Conservation (phyloP, 768 basidiomycete species). For the Lactifluus subvellereus region DNA sequence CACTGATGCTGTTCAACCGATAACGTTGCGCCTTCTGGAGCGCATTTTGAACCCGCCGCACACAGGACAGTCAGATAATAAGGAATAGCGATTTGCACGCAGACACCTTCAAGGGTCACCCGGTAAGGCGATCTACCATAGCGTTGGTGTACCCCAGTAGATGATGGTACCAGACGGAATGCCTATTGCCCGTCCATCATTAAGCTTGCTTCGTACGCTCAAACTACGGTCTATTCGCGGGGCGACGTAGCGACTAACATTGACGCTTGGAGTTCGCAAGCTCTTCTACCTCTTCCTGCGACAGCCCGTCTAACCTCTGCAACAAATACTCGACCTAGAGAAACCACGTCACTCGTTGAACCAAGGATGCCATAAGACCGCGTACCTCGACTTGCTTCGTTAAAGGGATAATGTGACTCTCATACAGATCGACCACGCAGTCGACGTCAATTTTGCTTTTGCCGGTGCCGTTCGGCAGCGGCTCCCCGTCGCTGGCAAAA, state of each 20-base stretch:
- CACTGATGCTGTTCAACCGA: not conserved
- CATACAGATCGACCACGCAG: slow-evolving; percentile 88
- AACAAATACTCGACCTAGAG: slow-evolving; percentile 92
- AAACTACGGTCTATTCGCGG: not conserved
- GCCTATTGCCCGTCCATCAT: not conserved
- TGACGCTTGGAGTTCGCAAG: slow-evolving; percentile 34
- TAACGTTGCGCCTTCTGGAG: not conserved
- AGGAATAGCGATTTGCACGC: not conserved
- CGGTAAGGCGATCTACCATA: not conserved
- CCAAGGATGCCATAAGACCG: not conserved
- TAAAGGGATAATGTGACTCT: slow-evolving; percentile 92
- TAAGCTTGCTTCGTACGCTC: not conserved
- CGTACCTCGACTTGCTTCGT: slow-evolving; percentile 97
- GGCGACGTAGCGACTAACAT: not conserved
- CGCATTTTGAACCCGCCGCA: not conserved
- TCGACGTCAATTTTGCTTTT: slow-evolving; percentile 82
- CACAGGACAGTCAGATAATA: not conserved
- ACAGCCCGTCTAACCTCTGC: slow-evolving; percentile 78
- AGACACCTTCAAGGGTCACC: not conserved
- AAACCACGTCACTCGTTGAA: not conserved
- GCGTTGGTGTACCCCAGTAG: not conserved
- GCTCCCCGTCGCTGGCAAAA: slow-evolving; percentile 63
- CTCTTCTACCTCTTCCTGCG: slow-evolving; percentile 70
- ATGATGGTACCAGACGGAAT: not conserved
- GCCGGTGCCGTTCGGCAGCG: slow-evolving; percentile 33